Base-by-base conservation (phyloP, 2,329 filamentous ascomycete species). In the Sphaerulina musiva region DNA sequence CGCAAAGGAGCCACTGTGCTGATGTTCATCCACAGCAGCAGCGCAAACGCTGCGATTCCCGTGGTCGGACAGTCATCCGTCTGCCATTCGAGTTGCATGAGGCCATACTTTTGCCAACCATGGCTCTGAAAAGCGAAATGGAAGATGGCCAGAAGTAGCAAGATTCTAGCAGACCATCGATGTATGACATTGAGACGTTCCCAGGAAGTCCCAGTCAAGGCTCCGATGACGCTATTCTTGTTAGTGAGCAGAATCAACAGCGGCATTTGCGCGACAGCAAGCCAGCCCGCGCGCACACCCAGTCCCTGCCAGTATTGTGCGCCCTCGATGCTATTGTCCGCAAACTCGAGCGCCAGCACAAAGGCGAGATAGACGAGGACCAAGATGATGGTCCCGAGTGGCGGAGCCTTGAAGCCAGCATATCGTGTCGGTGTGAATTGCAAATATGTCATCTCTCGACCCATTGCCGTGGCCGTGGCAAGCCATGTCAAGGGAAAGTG, bases 221-320 rank as follows among this genome's bases (percentile, higher is more conserved):
- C 56, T 7, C 64, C 63, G 31, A 72, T 64, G 20, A 71, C 53
- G 51, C 72, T 73, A 49, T 69, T 64, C 57, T 72, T 72, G 56
- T 70, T 72, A 36, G 69, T 67, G 11, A 74, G 65, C n/a, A 71
- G 59, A 7, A 73, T 59, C 12, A 73, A 58, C 41, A 72, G 66
- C 4, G 69, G 70, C 10, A 73, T 56, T 52, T 74, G 71, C 12
- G 64, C 67, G 2, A 72, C 59, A 2, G 72, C 62, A 14, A 74
- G 63, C 57, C 66, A 69, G 26, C 69, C 68, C 5, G 70, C 70
- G 6, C 71, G 68, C 0, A 70, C 49, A 20, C 68, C 64, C 8
- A 68, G 49, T 8, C 58, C 63, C 48, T 64, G 62, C 55, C 59
- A 59, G 56, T 63, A 59, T 31, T 65, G 60, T 11, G 60, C 62